These are phyloP conservation scores for Lyophyllum shimeji DNA, from an alignment of 768 basidiomycete species.

Conservation along the genomic window DNA sequence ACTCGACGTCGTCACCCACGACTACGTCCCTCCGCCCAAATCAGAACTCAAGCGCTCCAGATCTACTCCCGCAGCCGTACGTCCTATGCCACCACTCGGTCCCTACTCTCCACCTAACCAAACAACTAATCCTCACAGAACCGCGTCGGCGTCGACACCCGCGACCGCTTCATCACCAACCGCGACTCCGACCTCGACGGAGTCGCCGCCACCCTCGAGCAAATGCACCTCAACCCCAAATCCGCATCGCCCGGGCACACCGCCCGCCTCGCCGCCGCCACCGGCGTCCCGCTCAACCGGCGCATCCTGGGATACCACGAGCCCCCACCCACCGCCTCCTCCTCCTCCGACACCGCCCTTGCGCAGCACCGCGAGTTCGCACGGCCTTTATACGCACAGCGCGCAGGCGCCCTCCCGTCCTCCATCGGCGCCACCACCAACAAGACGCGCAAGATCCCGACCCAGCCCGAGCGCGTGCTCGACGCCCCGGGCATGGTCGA, in stretches of 20 bases:
- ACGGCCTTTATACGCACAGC: conserved; percentile 68
- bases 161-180: conserved; percentile 75
- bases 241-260: conserved; percentile 75
- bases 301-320: conserved; percentile 90
- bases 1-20: conserved; percentile 73
- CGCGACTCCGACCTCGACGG: conserved; percentile 47
- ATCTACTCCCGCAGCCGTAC: conserved; percentile 65
- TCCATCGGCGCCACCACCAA: conserved; percentile 64
- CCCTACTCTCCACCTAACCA: neutral
- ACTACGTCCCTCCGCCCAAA: conserved; percentile 70
- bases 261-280: conserved; percentile 71
- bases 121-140: conserved; percentile 36
- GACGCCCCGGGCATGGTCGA: conserved; percentile 93
- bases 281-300: conserved; percentile 73
- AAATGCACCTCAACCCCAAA: conserved; percentile 57
- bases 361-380: conserved; percentile 77
- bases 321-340: conserved; percentile 69
- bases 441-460: conserved; percentile 81
- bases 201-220: conserved; percentile 67
- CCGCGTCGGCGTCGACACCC: conserved; percentile 44
- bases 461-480: conserved; percentile 88
- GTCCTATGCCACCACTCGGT: too few species aligned
- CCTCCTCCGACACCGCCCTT: conserved; percentile 71
- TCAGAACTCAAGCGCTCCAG: conserved; percentile 68
- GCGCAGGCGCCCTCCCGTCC: conserved; percentile 59